Percentiles rank a stretch among this genome's conserved stretches.
These are phyloP conservation scores for Pseudevernia furfuracea DNA, from an alignment of 495 filamentous ascomycete genomes.

Conservation along the genomic window DNA sequence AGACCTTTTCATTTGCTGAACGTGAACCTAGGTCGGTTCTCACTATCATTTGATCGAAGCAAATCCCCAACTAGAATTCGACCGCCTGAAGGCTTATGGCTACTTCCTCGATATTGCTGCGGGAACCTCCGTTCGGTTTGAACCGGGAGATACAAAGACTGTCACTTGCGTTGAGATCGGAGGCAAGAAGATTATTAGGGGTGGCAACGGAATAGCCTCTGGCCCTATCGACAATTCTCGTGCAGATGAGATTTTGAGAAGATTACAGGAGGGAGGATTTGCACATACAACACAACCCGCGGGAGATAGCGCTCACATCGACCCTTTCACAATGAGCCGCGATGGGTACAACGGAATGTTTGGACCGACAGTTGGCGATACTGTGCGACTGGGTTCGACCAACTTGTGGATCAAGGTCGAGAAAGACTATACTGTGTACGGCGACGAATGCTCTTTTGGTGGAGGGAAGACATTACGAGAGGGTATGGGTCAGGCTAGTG, in stretches of 20 bases:
- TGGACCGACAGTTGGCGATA: slow-evolving; percentile 83
- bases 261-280: slow-evolving; percentile 65
- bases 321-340: slow-evolving; percentile 64
- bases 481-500: slow-evolving; percentile 92
- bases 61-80: slow-evolving; percentile 86
- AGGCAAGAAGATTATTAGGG: slow-evolving; percentile 71
- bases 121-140: slow-evolving; percentile 88
- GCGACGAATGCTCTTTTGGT: slow-evolving; percentile 93
- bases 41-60: slow-evolving; percentile 97
- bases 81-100: slow-evolving; percentile 76
- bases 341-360: slow-evolving; percentile 80
- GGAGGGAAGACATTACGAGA: slow-evolving; percentile 92
- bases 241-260: slow-evolving; percentile 55
- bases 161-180: slow-evolving; percentile 90
- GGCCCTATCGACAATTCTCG: slow-evolving; percentile 59
- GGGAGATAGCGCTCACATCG: slow-evolving; percentile 46
- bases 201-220: slow-evolving; percentile 72
- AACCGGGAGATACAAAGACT: slow-evolving; percentile 88
- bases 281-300: slow-evolving; percentile 61
- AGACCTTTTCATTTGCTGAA: background rate
- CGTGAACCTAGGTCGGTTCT: slow-evolving; percentile 59
- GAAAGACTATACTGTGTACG: slow-evolving; percentile 75
- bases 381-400: slow-evolving; percentile 72
- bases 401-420: slow-evolving; percentile 91
- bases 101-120: slow-evolving; percentile 85